These are phyloP conservation scores for Rugonectria rugulosa DNA, from an alignment of 2,329 filamentous ascomycete species.

Conservation along the genomic window DNA sequence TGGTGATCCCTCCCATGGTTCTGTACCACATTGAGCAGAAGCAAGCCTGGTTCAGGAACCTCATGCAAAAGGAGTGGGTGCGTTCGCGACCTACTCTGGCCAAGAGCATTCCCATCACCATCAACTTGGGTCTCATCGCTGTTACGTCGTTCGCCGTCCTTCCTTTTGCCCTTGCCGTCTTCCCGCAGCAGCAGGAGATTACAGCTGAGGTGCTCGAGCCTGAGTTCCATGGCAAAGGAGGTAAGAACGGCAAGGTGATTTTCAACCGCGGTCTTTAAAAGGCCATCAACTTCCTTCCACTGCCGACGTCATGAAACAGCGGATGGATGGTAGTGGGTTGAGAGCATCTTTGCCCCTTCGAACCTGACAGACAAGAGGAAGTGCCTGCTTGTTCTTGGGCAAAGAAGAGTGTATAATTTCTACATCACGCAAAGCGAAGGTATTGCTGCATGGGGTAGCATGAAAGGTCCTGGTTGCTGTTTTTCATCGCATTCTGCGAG, in stretches of 20 bases:
- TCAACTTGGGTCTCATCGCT: conserved; percentile 89
- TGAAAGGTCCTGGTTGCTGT: conserved; percentile 4
- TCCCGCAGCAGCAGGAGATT: conserved; percentile 89
- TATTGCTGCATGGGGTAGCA: not conserved
- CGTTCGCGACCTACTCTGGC: conserved; percentile 74
- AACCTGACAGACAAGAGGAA: no score
- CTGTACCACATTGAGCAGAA: conserved; percentile 79
- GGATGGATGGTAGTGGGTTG: no score
- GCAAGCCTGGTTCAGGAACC: conserved; percentile 48
- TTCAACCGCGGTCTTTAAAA: conserved; percentile 91
- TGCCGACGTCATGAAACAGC: no score
- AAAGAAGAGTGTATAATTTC: not conserved
- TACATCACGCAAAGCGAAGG: not conserved
- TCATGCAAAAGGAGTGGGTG: conserved; percentile 76
- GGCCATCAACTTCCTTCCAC: no score
- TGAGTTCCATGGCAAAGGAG: conserved; percentile 85
- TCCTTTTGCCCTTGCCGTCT: conserved; percentile 87
- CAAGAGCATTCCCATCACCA: conserved; percentile 66
- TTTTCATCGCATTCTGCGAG: conserved; percentile 15
- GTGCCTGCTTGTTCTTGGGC: no score
- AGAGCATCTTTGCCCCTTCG: no score
- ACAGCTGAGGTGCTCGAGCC: conserved; percentile 78
- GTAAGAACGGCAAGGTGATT: conserved; percentile 83
- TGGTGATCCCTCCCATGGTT: conserved; percentile 90
- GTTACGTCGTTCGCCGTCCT: conserved; percentile 87